Percentiles rank a stretch among this genome's conserved stretches.
Conservation (phyloP, 2,329 filamentous ascomycete species). For the Sarocladium strictum region DNA sequence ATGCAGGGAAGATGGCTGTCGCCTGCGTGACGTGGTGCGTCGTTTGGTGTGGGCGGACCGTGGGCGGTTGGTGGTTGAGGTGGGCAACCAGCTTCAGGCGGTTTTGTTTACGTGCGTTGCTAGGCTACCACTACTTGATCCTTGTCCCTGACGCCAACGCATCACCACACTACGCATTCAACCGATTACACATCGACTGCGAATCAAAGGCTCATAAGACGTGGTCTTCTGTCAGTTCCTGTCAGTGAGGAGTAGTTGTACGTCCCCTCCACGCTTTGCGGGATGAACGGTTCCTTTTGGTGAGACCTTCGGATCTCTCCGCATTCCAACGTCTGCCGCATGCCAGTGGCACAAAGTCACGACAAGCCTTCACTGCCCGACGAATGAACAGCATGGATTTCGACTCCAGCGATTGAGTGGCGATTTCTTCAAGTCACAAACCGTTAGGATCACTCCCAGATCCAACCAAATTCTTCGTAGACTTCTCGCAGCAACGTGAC, state of each 20-base stretch:
- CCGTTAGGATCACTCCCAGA: background rate
- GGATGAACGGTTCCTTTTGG: too few relatives aligned
- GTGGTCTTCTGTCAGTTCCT: too few relatives aligned
- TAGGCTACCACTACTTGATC: slow-evolving; percentile 17
- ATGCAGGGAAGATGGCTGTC: background rate
- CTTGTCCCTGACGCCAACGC: background rate
- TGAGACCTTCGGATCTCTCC: background rate
- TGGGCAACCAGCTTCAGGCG: slow-evolving; percentile 9
- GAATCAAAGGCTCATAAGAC: too few relatives aligned
- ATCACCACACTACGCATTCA: too few relatives aligned
- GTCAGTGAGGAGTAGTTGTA: too few relatives aligned
- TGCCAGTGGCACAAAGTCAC: background rate
- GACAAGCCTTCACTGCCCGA: too few relatives aligned
- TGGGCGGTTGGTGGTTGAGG: slow-evolving; percentile 26
- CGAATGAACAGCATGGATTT: too few relatives aligned
- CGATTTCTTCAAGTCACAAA: background rate
- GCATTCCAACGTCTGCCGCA: background rate
- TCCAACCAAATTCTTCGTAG: slow-evolving; percentile 7
- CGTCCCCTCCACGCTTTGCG: too few relatives aligned
- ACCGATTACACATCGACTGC: too few relatives aligned
- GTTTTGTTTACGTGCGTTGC: slow-evolving; percentile 31
- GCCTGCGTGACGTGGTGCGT: slow-evolving; percentile 8
- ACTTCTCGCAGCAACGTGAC: background rate
- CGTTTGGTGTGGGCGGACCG: slow-evolving; percentile 12
- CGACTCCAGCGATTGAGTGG: too few relatives aligned